These are phyloP conservation scores for Fragaria nilgerrensis DNA, from an alignment of 306 rosid species.

Conservation along the genomic window DNA sequence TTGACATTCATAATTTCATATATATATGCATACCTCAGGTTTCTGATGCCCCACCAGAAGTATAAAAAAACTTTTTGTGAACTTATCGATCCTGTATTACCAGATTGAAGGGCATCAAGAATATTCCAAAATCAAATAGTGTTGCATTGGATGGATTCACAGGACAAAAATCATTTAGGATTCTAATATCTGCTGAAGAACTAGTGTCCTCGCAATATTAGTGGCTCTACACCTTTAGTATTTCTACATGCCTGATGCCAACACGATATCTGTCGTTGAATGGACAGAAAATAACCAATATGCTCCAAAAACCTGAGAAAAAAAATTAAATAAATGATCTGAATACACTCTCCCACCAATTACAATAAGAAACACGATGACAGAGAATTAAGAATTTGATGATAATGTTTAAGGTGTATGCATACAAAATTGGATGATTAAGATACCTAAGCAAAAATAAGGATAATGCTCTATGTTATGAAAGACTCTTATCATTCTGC, in stretches of 20 bases:
- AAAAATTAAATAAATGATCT: background rate
- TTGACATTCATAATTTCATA: background rate
- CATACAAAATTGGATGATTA: background rate
- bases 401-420: background rate
- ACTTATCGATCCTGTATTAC: background rate
- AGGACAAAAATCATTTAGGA: background rate
- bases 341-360: background rate
- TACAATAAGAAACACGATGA: background rate
- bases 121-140: constrained; percentile 23
- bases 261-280: background rate
- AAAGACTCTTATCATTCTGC: background rate
- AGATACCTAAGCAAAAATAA: background rate
- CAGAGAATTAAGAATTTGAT: background rate
- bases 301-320: constrained; percentile 14
- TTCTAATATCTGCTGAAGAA: background rate
- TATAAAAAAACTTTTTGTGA: constrained; percentile 26
- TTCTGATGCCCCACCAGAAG: constrained; percentile 44
- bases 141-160: constrained; percentile 2
- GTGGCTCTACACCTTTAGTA: background rate
- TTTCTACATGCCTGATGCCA: constrained; percentile 6
- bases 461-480: background rate
- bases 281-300: constrained; percentile 15
- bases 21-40: constrained; percentile 28
- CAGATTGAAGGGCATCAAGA: constrained; percentile 1
- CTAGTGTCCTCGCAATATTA: background rate